Evolutionary conservation across 1,284 basidiomycete genomes (phyloP), one percentile per base, ranked within the genome.

Genomic region (Cutaneotrichosporon daszewskae): DNA sequence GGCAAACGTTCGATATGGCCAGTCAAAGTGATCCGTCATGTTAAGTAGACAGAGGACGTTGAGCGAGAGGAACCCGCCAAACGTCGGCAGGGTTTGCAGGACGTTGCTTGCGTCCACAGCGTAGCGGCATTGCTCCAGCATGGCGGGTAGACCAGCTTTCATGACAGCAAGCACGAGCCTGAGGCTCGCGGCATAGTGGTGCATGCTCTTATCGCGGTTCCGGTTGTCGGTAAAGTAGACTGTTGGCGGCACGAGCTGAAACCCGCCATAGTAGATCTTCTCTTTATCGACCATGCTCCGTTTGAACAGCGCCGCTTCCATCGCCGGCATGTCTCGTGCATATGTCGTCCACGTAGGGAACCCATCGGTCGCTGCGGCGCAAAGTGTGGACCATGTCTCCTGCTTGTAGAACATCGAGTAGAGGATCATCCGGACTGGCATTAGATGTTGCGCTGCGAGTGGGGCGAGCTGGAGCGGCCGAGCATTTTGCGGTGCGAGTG

Each of bases 241-340:
- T 1, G 55, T 60, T 2, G 60, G 60, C 12, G 60, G 60, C 5
- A 63, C 60, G n/a, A 58, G 22, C 44, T 63, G 60, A 43, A 63
- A 63, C 12, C 47, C 55, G 13, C 47, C 49, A 12, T 37, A 42
- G 43, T 60, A 63, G 29, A 63, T 52, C 13, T 29, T 46, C 35
- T 54, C 32, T 14, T 43, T 35, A 20, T 51, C 45, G 10, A 47
- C 32, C 13, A 54, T 19, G 16, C 54, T 58, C n/a, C 36, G 32
- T 2, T 50, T 16, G 31, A 55, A 37, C 16, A 63, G 45, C 9
- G 48, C 47, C 0, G 38, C 23, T 34, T 63, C 60, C 44, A 55
- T 51, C 17, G 40, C 43, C 8, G 42, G 47, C 12, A 58, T 42
- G 37, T 53, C 43, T 5, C 29, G 5, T 29, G 39, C 37, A 28